Conservation (phyloP, 148 eudicot species). For the Mesembryanthemum crystallinum region DNA sequence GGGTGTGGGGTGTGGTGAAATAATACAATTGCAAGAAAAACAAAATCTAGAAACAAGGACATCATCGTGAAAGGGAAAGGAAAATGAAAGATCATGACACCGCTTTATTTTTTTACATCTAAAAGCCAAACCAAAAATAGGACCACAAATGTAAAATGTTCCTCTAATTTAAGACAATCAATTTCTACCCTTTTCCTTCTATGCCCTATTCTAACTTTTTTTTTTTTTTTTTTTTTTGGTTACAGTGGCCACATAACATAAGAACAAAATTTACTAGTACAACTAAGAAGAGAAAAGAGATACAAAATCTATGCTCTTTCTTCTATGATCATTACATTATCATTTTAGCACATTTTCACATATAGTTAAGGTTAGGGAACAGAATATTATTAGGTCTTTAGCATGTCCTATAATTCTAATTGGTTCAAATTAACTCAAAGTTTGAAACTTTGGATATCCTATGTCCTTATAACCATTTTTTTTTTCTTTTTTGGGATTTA, state of each 20-base stretch:
- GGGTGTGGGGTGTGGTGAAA: neutral
- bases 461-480: too few species aligned
- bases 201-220: neutral
- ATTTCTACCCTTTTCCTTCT: neutral
- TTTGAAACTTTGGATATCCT: neutral
- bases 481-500: neutral
- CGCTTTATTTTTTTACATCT: neutral
- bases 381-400: neutral
- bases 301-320: neutral
- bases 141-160: neutral
- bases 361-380: neutral
- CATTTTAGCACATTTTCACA: neutral
- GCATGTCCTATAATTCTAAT: neutral
- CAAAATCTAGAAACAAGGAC: neutral
- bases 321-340: conserved; percentile 1
- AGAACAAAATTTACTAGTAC: neutral
- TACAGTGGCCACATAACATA: neutral
- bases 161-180: neutral
- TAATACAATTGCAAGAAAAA: neutral
- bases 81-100: conserved; percentile 2
- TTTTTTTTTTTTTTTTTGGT: neutral
- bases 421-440: neutral
- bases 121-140: neutral
- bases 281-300: neutral
- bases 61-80: neutral